Base-by-base conservation (phyloP, 805 yeast species). In the Yarrowia yakushimensis region DNA sequence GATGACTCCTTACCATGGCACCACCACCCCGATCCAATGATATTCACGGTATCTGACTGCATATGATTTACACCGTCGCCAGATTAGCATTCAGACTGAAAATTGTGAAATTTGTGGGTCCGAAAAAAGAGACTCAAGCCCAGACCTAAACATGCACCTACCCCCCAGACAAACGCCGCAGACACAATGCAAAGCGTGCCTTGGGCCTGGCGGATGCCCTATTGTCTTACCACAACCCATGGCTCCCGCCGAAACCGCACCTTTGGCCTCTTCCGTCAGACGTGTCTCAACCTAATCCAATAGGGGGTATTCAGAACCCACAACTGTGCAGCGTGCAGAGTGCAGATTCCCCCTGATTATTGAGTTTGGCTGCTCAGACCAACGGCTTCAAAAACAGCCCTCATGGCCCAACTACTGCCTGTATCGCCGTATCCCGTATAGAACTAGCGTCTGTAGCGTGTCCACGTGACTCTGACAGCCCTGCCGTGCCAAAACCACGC, bases 131-230 rank as follows among this genome's bases (percentile, higher is more conserved):
- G 12, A 37, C 23, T 37, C 20, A 9, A 9, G 18, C 36, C 18
- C 15, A 25, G 17, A 31, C 6, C n/a, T 4, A 41, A 9, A 41
- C 30, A 41, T 22, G 46, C 46, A 43, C 22, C 5, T 18, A n/a
- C 34, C 5, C 50, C 31, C 23, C 50, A 27, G 31, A 28, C 31
- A 27, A 42, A 34, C 45, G 25, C 5, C 30, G 52, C 52, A 45
- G 52, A n/a, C n/a, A 45, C 27, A 45, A 45, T 45, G 52, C 52
- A 45, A 45, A 45, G 27, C 15, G 52, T 45, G 28, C 52, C 52
- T 45, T 18, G 36, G 30, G 30, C 52, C 52, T 27, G 52, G 30
- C 36, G 17, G 17, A 12, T 9, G 36, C 12, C 27, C 15, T 45
- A 45, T 45, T 41, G 30, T 41, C 43, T 39, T 39, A 11, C 13